Evolutionary conservation across 23 red algal genomes (phyloP).

Genomic region (Gracilariopsis chorda): DNA sequence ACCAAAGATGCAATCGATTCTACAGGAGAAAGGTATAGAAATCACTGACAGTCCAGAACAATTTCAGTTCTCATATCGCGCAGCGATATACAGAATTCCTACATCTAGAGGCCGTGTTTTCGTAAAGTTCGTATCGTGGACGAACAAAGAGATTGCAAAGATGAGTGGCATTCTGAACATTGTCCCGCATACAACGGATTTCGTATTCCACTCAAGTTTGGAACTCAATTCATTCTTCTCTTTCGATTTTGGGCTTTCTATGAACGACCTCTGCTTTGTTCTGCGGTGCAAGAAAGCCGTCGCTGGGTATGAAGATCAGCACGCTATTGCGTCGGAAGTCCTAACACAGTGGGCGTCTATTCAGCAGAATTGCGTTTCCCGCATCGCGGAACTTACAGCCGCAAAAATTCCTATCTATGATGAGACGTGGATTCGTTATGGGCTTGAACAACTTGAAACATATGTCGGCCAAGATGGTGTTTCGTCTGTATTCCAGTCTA

Average conservation of each 20-base stretch:
- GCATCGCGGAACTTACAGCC: not conserved
- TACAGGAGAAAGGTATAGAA: not conserved
- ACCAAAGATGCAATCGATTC: not conserved
- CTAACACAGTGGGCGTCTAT: not conserved
- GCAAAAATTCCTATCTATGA: not conserved
- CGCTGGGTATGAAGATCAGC: not conserved
- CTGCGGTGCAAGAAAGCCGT: not conserved
- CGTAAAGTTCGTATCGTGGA: not conserved
- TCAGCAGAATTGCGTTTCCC: not conserved
- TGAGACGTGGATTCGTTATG: not conserved
- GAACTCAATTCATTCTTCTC: not conserved
- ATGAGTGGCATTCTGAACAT: not conserved
- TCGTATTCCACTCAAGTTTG: not conserved
- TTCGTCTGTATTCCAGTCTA: not conserved
- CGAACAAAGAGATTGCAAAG: not conserved
- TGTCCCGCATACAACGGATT: not conserved
- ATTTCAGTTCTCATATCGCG: slow-evolving; percentile 7
- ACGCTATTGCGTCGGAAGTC: not conserved
- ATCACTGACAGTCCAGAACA: not conserved
- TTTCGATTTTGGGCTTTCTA: slow-evolving; percentile 2
- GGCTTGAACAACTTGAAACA: not conserved
- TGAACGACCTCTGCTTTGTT: not conserved
- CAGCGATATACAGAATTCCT: not conserved
- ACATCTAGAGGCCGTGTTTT: not conserved
- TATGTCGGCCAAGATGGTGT: not conserved